Evolutionary conservation across 768 basidiomycete species (phyloP).

Genomic region (Auricularia sp.): DNA sequence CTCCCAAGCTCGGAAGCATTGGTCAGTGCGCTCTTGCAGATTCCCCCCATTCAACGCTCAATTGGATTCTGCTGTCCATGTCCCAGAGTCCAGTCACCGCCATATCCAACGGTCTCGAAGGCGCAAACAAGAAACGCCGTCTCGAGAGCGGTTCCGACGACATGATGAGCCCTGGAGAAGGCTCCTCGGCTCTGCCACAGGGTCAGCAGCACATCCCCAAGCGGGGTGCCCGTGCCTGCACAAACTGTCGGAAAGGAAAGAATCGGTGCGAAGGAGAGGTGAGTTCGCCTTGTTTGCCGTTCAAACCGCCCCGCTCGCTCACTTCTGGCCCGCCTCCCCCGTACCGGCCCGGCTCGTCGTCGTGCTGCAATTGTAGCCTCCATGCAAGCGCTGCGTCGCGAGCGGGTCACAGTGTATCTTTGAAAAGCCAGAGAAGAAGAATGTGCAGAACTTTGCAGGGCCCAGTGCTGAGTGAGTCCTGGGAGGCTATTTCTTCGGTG

Average conservation of each 20-base stretch:
- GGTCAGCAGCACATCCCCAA: conserved; percentile 88
- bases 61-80: too few relatives aligned
- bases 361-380: conserved; percentile 47
- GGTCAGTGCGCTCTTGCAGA: too few relatives aligned
- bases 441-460: conserved; percentile 39
- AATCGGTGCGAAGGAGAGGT: conserved; percentile 92
- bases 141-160: too few relatives aligned
- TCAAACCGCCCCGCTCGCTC: too few relatives aligned
- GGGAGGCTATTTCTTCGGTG: neutral
- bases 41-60: too few relatives aligned
- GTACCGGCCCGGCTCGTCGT: conserved; percentile 5
- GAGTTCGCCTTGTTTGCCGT: too few relatives aligned
- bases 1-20: too few relatives aligned
- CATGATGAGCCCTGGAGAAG: too few relatives aligned
- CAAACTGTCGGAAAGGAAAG: conserved; percentile 83
- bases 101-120: too few relatives aligned
- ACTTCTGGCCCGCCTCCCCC: neutral
- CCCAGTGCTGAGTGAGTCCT: conserved; percentile 57
- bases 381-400: conserved; percentile 80
- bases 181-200: too few relatives aligned
- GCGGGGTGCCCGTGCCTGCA: conserved; percentile 82
- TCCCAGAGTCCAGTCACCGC: too few relatives aligned
- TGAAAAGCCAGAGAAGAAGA: conserved; percentile 89
- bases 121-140: too few relatives aligned
- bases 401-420: conserved; percentile 75